A percentile compares a stretch with the other conserved stretches of the same genome.
Evolutionary conservation across 257 asterid species (phyloP).

Genomic region (Ajuga chamaepitys): DNA sequence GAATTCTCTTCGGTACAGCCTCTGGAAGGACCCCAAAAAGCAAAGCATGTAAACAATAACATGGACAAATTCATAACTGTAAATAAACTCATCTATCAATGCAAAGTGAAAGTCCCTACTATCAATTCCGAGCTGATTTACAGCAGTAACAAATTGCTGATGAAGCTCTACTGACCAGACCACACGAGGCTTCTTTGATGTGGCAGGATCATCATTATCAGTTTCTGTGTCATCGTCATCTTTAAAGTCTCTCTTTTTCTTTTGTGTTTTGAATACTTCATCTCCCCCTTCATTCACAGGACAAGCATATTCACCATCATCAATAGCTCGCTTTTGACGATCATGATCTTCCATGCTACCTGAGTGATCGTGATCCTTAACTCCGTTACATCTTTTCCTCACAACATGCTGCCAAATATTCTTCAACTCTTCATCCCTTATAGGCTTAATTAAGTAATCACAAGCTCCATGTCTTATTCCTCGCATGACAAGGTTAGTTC

Average conservation of each 20-base stretch:
- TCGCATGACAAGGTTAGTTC: conserved; percentile 69
- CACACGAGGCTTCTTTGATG: conserved; percentile 76
- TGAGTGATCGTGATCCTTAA: conserved; percentile 53
- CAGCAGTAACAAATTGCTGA: conserved; percentile 84
- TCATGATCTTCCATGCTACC: conserved; percentile 54
- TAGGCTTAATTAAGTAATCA: conserved; percentile 83
- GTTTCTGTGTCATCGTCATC: conserved; percentile 57
- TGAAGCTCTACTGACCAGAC: conserved; percentile 97
- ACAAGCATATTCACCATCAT: conserved; percentile 65
- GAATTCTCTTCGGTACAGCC: conserved; percentile 89
- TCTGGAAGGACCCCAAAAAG: conserved; percentile 34
- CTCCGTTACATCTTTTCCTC: conserved; percentile 54
- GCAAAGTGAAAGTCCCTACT: conserved; percentile 44
- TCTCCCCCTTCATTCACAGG: conserved; percentile 46
- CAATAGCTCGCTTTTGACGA: conserved; percentile 28
- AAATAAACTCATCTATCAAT: background rate
- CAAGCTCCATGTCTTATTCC: conserved; percentile 94
- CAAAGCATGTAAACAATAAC: conserved; percentile 12
- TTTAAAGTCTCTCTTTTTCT: conserved; percentile 54
- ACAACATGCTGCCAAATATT: conserved; percentile 97
- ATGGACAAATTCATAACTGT: background rate
- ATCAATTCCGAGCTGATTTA: conserved; percentile 82
- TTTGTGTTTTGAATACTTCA: conserved; percentile 35
- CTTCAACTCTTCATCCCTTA: conserved; percentile 71
- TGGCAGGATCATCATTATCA: conserved; percentile 57